Base-by-base conservation (phyloP, 345 rosid species). In the Clarkia xantiana region DNA sequence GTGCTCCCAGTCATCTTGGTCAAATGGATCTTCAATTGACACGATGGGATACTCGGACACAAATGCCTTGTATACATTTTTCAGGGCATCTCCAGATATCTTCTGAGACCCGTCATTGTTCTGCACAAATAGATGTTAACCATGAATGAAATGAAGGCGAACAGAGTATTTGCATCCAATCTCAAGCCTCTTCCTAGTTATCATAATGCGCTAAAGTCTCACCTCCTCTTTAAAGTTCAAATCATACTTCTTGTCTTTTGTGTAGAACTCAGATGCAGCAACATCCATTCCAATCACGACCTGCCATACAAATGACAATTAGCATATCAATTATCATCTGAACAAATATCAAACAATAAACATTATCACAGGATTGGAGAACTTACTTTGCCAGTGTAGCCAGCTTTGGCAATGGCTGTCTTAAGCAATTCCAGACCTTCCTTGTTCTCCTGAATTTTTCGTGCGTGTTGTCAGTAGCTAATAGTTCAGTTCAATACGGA, bases 221-320 rank as follows among this genome's bases (percentile, higher is more conserved):
- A 81, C 94, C 68, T 85, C 90, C 68, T 79, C 90, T 62, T 85
- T 85, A 70, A 84, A 84, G 73, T 84, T 84, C 74, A 84, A 57
- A 67, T 91, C 98, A 54, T 91, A 91, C 16, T 72, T 69, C 59
- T 84, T 83, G 69, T 86, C 96, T 36, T 68, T 18, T 48, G 72
- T 71, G 57, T 83, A 91, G 62, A 91, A 91, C 59, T 91, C 98
- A 17, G 98, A 91, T 39, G 98, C 98, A 49, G 98, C 98, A 54
- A 91, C 98, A 70, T 91, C 98, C 98, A 91, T 91, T 56, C 98
- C 98, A 51, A 91, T 91, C 64, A 91, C 94, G 58, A 91, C 94
- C 96, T 90, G 67, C 44, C 23, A 36, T 23, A 23, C 6, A 23
- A 23, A 23, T 23, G 29, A 2, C 6, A 6, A 23, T 23, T 23